Evolutionary conservation across 1,139 yeast species (phyloP).

Genomic region (Blastobotrys raffinosifermentans): DNA sequence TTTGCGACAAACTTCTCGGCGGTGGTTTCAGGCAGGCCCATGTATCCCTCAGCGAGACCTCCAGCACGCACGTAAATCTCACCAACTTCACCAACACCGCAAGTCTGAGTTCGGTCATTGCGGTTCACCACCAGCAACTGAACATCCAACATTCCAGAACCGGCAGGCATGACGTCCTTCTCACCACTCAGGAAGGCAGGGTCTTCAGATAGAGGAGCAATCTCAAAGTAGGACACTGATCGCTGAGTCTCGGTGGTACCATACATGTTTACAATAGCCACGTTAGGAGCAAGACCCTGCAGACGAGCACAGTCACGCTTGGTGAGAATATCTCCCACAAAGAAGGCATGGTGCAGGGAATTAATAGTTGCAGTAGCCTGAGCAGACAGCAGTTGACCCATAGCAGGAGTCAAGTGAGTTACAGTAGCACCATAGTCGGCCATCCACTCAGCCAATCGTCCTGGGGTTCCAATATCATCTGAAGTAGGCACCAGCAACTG

Average conservation of each 20-base stretch:
- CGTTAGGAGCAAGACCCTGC: slow-evolving; percentile 87
- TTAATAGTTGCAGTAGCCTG: slow-evolving; percentile 93
- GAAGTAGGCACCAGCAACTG: slow-evolving; percentile 87
- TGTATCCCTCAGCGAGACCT: slow-evolving; percentile 93
- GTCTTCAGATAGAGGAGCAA: slow-evolving; percentile 64
- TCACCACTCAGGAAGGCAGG: slow-evolving; percentile 71
- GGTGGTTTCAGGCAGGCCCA: slow-evolving; percentile 85
- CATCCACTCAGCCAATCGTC: slow-evolving; percentile 97
- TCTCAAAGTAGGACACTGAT: slow-evolving; percentile 90
- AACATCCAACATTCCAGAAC: slow-evolving; percentile 93
- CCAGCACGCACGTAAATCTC: slow-evolving; percentile 98
- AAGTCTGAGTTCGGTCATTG: slow-evolving; percentile 75
- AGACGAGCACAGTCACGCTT: slow-evolving; percentile 92
- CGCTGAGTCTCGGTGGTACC: slow-evolving; percentile 99
- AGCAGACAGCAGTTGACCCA: slow-evolving; percentile 96
- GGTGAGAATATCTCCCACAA: slow-evolving; percentile 95
- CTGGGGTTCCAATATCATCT: slow-evolving; percentile 98
- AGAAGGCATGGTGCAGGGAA: slow-evolving; percentile 87
- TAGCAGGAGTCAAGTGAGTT: slow-evolving; percentile 97
- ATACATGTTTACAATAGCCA: slow-evolving; percentile 91
- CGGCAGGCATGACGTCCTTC: slow-evolving; percentile 98
- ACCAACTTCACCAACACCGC: slow-evolving; percentile 99
- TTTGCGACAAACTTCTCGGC: slow-evolving; percentile 80
- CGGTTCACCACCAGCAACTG: slow-evolving; percentile 92
- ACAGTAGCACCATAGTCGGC: slow-evolving; percentile 84